Percentiles rank a stretch among this genome's conserved stretches.
Evolutionary conservation across 306 rosid genomes (phyloP).

Genomic region (peach (Prunus persica)): DNA sequence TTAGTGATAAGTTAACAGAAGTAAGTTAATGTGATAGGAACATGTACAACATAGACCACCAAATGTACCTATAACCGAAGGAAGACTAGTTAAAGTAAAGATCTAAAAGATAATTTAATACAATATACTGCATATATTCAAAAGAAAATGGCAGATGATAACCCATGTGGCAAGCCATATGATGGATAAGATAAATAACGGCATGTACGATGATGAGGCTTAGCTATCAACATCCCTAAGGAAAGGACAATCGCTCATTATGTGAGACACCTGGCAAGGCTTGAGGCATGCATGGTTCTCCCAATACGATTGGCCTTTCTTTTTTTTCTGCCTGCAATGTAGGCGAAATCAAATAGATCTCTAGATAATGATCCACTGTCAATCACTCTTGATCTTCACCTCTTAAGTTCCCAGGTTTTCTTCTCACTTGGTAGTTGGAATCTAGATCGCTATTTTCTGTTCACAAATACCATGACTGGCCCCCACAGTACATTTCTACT

Average conservation of each 20-base stretch:
- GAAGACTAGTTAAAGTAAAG: background rate
- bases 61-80: background rate
- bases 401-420: too few species aligned
- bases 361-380: too few species aligned
- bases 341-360: too few species aligned
- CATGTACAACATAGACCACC: background rate
- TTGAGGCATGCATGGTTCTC: background rate
- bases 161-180: background rate
- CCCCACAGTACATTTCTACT: background rate
- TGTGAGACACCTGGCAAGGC: background rate
- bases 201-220: background rate
- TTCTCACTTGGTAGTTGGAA: background rate
- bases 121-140: background rate
- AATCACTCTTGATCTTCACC: too few species aligned
- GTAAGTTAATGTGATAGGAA: background rate
- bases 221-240: background rate
- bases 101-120: background rate
- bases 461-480: background rate
- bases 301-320: background rate
- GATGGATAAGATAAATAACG: background rate
- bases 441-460: background rate
- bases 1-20: background rate
- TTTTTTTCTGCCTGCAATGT: too few species aligned
- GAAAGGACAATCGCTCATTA: background rate
- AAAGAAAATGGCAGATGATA: background rate